Conservation (phyloP, 2,329 filamentous ascomycete genomes). For the Aspergillus fructus region DNA sequence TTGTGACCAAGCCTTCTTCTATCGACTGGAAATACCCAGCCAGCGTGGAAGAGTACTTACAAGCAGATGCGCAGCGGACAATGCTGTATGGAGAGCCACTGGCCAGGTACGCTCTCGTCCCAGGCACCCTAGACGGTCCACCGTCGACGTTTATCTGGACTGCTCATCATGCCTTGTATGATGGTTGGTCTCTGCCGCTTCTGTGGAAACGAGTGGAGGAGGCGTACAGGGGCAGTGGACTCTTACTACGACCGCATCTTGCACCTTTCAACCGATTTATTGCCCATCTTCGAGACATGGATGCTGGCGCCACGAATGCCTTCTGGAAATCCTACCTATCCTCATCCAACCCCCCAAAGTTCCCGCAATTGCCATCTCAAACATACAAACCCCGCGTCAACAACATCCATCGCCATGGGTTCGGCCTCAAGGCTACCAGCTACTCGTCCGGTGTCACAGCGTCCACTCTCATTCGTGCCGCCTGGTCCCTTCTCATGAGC, state of each 20-base stretch:
- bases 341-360: not conserved
- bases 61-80: not conserved
- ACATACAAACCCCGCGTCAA: not conserved
- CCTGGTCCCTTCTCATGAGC: not conserved
- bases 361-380: not conserved
- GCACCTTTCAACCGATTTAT: not conserved
- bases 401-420: not conserved
- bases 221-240: not conserved
- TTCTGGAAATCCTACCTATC: not conserved
- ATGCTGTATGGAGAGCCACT: not conserved
- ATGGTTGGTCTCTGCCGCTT: conserved; percentile 38
- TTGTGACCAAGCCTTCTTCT: not conserved
- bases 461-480: not conserved
- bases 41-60: not conserved
- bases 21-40: not conserved
- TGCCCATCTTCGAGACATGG: not conserved
- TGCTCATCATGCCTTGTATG: conserved; percentile 42
- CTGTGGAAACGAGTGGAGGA: conserved; percentile 30
- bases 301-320: not conserved
- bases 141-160: conserved; percentile 16
- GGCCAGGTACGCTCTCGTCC: not conserved
- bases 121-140: not conserved
- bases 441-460: not conserved
- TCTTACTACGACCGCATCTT: not conserved
- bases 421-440: not conserved